Evolutionary conservation across 1,139 yeast genomes (phyloP).

Genomic region (Debaryomycetaceae sp.): DNA sequence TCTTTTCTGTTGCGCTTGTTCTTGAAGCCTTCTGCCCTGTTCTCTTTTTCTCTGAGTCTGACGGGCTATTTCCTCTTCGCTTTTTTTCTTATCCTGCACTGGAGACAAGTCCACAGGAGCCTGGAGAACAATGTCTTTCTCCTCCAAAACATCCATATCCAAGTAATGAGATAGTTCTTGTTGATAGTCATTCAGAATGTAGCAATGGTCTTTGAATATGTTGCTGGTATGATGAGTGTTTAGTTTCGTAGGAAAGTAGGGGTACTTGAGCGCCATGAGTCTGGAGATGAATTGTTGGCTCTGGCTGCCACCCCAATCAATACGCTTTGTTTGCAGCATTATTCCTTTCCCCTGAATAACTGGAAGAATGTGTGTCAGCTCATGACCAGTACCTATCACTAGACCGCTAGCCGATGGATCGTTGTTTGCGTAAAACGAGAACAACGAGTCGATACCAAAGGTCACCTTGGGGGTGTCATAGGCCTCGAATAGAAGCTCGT

Average conservation of each 20-base stretch:
- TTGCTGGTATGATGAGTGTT: constrained; percentile 60
- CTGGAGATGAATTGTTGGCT: constrained; percentile 62
- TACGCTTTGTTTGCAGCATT: constrained; percentile 67
- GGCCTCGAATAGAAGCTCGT: constrained; percentile 79
- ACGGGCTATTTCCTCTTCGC: constrained; percentile 75
- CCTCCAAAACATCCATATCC: constrained; percentile 60
- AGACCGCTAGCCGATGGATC: constrained; percentile 51
- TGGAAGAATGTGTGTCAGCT: constrained; percentile 80
- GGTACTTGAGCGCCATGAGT: constrained; percentile 77
- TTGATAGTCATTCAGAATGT: constrained; percentile 66
- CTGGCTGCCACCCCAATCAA: constrained; percentile 90
- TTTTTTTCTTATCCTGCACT: constrained; percentile 60
- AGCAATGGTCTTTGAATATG: constrained; percentile 73
- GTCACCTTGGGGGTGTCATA: constrained; percentile 72
- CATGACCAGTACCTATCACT: constrained; percentile 79
- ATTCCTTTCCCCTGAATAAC: constrained; percentile 66
- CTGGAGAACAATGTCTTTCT: constrained; percentile 72
- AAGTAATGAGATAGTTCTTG: constrained; percentile 57
- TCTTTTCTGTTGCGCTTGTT: constrained; percentile 85
- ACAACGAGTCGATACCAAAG: constrained; percentile 79
- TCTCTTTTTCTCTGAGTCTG: constrained; percentile 82
- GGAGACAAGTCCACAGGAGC: constrained; percentile 61
- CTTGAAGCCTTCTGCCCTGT: constrained; percentile 85
- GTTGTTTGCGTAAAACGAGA: constrained; percentile 59
- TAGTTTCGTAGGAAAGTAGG: constrained; percentile 80